Base-by-base conservation (phyloP, 1,284 basidiomycete species). In the Hortiboletus rubellus region DNA sequence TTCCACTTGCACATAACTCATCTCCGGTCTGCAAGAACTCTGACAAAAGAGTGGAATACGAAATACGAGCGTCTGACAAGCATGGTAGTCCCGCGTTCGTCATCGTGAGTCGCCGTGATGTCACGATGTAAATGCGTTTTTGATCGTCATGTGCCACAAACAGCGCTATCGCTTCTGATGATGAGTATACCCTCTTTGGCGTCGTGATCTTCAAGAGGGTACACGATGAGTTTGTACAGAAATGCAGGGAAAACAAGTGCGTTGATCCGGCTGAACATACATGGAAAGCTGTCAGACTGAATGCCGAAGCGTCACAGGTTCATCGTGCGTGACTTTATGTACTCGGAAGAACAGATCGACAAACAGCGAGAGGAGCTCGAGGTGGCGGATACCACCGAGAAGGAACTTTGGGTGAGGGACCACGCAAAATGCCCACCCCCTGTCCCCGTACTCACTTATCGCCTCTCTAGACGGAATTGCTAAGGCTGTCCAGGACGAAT, bases 51-150 rank as follows among this genome's bases (percentile, higher is more conserved):
- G 24, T 99, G 96, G 96, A 87, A 85, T 62, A 68, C 77, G 30
- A 91, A 86, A 67, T 99, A 99, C 71, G 97, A 99, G 78, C 83
- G 91, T 46, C 75, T 99, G 52, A 82, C 92, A 0, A 64, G 81
- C 31, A 95, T 98, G 92, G 90, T 99, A 3, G 97, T 99, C 1
- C 97, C 97, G n/a, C 84, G 97, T 57, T 96, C 94, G 43, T 90
- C 95, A 47, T 82, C 77, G 94, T 94, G 74, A 67, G 85, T 78
- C 50, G 36, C 44, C 50, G 38, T 62, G 55, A 55, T 48, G 51
- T 58, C 56, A 59, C 31, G 42, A 47, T 40, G 49, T 49, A 48
- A 51, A 51, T 57, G 55, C 57, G 65, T 69, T 67, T 60, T 54
- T 63, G 54, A 72, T 67, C 58, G 31, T 54, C 48, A 50, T 54